Percentiles rank a stretch among this genome's conserved stretches.
phyloP scores from a whole-genome alignment of 2,329 filamentous ascomycete genomes.

The Fusarium euwallaceae region DNA sequence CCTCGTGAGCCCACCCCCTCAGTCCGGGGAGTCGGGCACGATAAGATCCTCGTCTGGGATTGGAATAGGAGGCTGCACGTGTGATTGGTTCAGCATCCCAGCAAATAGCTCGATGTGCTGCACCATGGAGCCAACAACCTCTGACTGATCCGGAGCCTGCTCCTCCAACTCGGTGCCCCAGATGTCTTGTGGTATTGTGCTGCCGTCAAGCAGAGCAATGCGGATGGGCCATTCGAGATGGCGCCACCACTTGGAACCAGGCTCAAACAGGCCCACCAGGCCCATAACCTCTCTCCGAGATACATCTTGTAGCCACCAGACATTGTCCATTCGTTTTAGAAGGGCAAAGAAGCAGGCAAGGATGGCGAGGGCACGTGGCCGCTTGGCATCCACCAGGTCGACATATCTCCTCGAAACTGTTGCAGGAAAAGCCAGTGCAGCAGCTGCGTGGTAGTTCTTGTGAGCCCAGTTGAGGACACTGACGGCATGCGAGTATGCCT shows the following conservation, averaged over 20 bases:
- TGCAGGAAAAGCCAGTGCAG: conserved; percentile 73
- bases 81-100: conserved; percentile 51
- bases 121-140: conserved; percentile 53
- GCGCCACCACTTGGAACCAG: conserved; percentile 71
- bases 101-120: conserved; percentile 58
- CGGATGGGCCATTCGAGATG: conserved; percentile 72
- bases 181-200: conserved; percentile 66
- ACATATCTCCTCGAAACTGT: conserved; percentile 73
- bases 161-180: conserved; percentile 68
- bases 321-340: conserved; percentile 70
- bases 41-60: conserved; percentile 51
- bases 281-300: conserved; percentile 75
- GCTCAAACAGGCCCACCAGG: conserved; percentile 70
- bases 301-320: conserved; percentile 80
- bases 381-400: conserved; percentile 69
- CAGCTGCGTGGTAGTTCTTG: conserved; percentile 69
- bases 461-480: conserved; percentile 77
- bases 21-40: conserved; percentile 51
- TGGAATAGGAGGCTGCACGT: conserved; percentile 46
- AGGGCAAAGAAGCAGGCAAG: conserved; percentile 77
- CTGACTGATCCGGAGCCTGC: conserved; percentile 54
- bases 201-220: conserved; percentile 69
- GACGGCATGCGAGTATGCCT: conserved; percentile 74
- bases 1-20: conserved; percentile 23
- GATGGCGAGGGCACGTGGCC: conserved; percentile 73